These are phyloP conservation scores for Boletellus emodensis DNA, from an alignment of 768 basidiomycete species.

Conservation along the genomic window DNA sequence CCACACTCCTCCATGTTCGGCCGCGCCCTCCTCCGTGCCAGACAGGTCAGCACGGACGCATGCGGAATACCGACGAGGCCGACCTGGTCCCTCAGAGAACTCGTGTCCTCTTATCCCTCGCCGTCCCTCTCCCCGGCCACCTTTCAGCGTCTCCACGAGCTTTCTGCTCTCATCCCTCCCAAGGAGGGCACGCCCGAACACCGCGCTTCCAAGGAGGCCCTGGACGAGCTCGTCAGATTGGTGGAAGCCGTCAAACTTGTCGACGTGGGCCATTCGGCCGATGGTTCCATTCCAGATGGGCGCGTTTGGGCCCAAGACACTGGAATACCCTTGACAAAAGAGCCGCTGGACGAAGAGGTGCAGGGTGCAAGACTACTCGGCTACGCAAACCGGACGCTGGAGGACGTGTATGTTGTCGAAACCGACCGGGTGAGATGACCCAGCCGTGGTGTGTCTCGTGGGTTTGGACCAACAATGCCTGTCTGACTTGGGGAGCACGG, in stretches of 20 bases:
- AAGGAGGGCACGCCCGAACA: constrained; percentile 53
- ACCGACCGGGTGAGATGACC: constrained; percentile 29
- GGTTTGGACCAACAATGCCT: background rate
- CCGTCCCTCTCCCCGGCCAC: constrained; percentile 56
- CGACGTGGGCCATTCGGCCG: constrained; percentile 31
- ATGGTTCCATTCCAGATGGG: constrained; percentile 35
- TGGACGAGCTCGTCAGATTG: constrained; percentile 69
- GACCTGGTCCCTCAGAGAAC: constrained; percentile 76
- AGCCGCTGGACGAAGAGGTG: constrained; percentile 22
- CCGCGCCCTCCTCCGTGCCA: background rate
- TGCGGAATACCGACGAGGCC: constrained; percentile 62
- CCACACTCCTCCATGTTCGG: background rate
- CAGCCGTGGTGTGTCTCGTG: constrained; percentile 1
- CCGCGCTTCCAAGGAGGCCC: constrained; percentile 46
- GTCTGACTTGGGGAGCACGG: background rate
- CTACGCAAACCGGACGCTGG: constrained; percentile 45
- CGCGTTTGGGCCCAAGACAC: constrained; percentile 40
- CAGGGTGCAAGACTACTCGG: constrained; percentile 46
- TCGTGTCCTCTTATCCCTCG: constrained; percentile 73
- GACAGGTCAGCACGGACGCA: constrained; percentile 41
- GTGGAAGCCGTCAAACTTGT: constrained; percentile 80
- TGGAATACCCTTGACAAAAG: constrained; percentile 29
- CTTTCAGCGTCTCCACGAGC: constrained; percentile 60
- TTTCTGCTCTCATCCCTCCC: constrained; percentile 72
- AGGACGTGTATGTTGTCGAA: constrained; percentile 63